Evolutionary conservation across 2,329 filamentous ascomycete species (phyloP).

Genomic region (Colletotrichum destructivum): DNA sequence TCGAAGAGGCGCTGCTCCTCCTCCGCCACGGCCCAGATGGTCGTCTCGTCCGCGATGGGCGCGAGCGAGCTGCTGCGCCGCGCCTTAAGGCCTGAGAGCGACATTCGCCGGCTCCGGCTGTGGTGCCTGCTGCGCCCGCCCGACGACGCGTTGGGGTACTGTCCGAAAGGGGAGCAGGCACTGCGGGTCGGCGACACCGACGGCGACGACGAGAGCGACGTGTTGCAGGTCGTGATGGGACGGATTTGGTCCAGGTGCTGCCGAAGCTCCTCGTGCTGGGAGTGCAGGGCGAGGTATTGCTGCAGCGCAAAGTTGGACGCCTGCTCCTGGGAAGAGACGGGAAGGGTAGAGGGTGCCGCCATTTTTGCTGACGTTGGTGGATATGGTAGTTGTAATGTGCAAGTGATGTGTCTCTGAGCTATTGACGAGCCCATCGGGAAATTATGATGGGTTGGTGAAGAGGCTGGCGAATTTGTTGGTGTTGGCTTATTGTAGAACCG

Average conservation of each 20-base stretch:
- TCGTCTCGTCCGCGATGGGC: conserved; percentile 63
- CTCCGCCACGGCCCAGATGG: conserved; percentile 63
- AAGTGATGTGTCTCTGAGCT: conserved; percentile 40
- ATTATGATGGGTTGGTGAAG: not conserved
- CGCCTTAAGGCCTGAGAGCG: conserved; percentile 44
- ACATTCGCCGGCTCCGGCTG: conserved; percentile 62
- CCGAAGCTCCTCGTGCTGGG: conserved; percentile 68
- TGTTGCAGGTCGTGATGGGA: conserved; percentile 54
- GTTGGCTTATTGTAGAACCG: not conserved
- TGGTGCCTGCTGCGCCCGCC: conserved; percentile 58
- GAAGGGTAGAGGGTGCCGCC: conserved; percentile 24
- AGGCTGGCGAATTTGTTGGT: not conserved
- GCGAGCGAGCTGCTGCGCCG: conserved; percentile 46
- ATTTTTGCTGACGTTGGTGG: conserved; percentile 35
- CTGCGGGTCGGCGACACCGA: conserved; percentile 73
- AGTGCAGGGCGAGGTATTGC: conserved; percentile 68
- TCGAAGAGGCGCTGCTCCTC: conserved; percentile 69
- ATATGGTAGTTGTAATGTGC: conserved; percentile 39
- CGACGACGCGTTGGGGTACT: conserved; percentile 39
- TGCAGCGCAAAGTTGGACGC: conserved; percentile 66
- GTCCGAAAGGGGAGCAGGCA: conserved; percentile 57
- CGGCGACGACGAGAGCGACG: conserved; percentile 62
- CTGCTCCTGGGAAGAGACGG: conserved; percentile 46
- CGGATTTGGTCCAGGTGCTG: conserved; percentile 67
- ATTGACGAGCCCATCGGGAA: conserved; percentile 44